These are phyloP conservation scores for Polysphondylium violaceum DNA, from an alignment of 78 protist genomes.

Conservation along the genomic window DNA sequence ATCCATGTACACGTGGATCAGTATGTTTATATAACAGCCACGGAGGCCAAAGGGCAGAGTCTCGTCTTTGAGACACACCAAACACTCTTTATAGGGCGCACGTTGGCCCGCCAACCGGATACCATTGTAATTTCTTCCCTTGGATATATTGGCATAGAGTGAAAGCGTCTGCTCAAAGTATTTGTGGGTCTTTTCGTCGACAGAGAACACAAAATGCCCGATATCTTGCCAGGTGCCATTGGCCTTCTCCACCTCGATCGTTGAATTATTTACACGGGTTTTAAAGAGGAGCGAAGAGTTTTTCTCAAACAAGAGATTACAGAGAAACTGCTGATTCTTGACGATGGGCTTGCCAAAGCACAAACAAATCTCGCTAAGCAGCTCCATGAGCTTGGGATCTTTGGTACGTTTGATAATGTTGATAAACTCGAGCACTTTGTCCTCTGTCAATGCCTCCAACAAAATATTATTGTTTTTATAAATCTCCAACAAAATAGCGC, in stretches of 20 bases:
- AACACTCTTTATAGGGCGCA: slow-evolving; percentile 44
- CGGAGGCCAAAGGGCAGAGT: slow-evolving; percentile 21
- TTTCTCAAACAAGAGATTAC: slow-evolving; percentile 34
- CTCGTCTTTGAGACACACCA: slow-evolving; percentile 54
- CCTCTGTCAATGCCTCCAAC: slow-evolving; percentile 45
- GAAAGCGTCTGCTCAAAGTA: slow-evolving; percentile 58
- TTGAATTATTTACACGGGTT: neutral
- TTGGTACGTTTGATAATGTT: slow-evolving; percentile 18
- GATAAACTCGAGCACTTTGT: slow-evolving; percentile 36
- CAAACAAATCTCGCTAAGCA: slow-evolving; percentile 48
- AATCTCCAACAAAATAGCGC: slow-evolving; percentile 35
- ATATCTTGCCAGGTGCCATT: slow-evolving; percentile 41
- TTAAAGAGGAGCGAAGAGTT: slow-evolving; percentile 22
- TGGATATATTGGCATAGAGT: slow-evolving; percentile 47
- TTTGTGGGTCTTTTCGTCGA: slow-evolving; percentile 47
- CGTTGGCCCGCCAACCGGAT: slow-evolving; percentile 32
- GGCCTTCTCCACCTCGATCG: slow-evolving; percentile 42
- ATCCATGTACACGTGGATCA: slow-evolving; percentile 65
- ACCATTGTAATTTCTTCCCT: slow-evolving; percentile 72
- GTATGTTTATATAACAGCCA: slow-evolving; percentile 44
- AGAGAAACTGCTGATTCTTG: slow-evolving; percentile 67
- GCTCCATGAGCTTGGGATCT: slow-evolving; percentile 60
- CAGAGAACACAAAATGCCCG: neutral
- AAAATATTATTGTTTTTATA: slow-evolving; percentile 60
- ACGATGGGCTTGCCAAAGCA: slow-evolving; percentile 62